Conservation (phyloP, 108 stramenopile species). For the Skeletonema costatum region DNA sequence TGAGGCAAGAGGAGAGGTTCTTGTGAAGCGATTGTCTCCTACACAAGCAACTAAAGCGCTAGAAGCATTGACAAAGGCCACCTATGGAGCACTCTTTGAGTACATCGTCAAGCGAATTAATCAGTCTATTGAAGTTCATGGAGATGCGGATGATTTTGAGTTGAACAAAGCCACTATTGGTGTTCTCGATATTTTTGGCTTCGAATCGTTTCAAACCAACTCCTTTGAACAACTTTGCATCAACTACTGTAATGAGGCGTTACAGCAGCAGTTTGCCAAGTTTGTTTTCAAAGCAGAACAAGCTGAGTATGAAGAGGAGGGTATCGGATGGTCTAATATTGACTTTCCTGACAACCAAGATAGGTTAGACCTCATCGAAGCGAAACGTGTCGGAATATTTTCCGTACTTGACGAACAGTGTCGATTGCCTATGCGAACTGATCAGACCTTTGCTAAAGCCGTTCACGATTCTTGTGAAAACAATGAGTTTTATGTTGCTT, state of each 20-base stretch:
- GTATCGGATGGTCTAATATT: slow-evolving; percentile 90
- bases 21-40: slow-evolving; percentile 79
- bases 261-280: slow-evolving; percentile 92
- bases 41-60: slow-evolving; percentile 72
- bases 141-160: slow-evolving; percentile 4
- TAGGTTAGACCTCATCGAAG: slow-evolving; percentile 88
- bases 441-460: slow-evolving; percentile 61
- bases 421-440: slow-evolving; percentile 60
- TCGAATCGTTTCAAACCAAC: slow-evolving; percentile 94
- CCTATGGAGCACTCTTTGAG: slow-evolving; percentile 90
- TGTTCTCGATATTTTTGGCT: slow-evolving; percentile 99
- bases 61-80: slow-evolving; percentile 93
- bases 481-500: slow-evolving; percentile 61
- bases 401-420: slow-evolving; percentile 85
- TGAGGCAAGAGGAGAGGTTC: slow-evolving; percentile 75
- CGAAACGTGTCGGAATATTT: slow-evolving; percentile 71
- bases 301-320: slow-evolving; percentile 82
- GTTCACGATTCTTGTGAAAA: slow-evolving; percentile 67
- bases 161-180: slow-evolving; percentile 76
- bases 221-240: slow-evolving; percentile 97
- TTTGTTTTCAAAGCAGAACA: slow-evolving; percentile 93
- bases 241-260: slow-evolving; percentile 95
- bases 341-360: slow-evolving; percentile 93
- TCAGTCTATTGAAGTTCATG: slow-evolving; percentile 69
- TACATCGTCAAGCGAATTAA: slow-evolving; percentile 91